Evolutionary conservation across 1,139 yeast species (phyloP).

Genomic region (Kurtzmaniella quercitrusa): DNA sequence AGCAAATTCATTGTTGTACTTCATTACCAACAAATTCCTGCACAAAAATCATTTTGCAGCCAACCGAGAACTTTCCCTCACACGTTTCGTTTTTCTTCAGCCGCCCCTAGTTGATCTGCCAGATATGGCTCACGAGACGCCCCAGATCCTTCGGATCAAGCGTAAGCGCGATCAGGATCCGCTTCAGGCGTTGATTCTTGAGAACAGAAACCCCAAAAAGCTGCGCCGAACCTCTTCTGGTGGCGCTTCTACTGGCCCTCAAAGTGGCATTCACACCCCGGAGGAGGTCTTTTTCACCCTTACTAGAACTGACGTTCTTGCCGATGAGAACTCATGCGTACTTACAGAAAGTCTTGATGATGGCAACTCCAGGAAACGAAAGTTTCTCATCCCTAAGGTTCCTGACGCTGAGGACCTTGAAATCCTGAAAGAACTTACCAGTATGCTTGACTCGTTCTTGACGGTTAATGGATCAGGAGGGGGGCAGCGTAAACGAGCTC

Average conservation of each 20-base stretch:
- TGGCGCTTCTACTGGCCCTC: slow-evolving; percentile 5
- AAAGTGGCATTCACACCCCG: slow-evolving; percentile 8
- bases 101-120: not conserved
- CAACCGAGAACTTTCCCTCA: not conserved
- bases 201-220: slow-evolving; percentile 38
- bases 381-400: slow-evolving; percentile 32
- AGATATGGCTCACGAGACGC: slow-evolving; percentile 26
- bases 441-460: slow-evolving; percentile 62
- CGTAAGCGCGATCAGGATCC: slow-evolving; percentile 86
- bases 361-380: slow-evolving; percentile 14
- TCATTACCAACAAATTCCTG: not conserved
- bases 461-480: slow-evolving; percentile 14
- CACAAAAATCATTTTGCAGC: not conserved
- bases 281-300: slow-evolving; percentile 49
- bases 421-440: slow-evolving; percentile 59
- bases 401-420: slow-evolving; percentile 37
- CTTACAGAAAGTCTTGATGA: not conserved
- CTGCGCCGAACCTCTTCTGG: slow-evolving; percentile 4
- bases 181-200: slow-evolving; percentile 63
- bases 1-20: too few relatives aligned
- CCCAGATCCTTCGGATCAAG: slow-evolving; percentile 72
- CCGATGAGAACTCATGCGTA: slow-evolving; percentile 4
- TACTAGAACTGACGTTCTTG: slow-evolving; percentile 56
- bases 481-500: not conserved
- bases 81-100: not conserved